Percentiles rank a stretch among this genome's conserved stretches.
Conservation (phyloP, 306 rosid genomes). For the Cicer pinnatifidum region DNA sequence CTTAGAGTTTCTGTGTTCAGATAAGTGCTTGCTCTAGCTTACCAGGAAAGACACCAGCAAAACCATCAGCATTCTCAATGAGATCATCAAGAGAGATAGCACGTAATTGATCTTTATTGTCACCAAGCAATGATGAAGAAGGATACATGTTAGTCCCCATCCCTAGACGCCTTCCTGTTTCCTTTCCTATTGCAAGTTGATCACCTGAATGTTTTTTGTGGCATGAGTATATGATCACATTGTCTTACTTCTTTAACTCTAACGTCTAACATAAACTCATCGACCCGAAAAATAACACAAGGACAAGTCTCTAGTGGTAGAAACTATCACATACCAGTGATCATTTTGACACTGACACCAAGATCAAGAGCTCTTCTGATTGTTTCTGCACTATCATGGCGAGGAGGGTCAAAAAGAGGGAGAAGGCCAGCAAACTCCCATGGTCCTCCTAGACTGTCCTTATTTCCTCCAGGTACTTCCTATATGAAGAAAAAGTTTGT, state of each 20-base stretch:
- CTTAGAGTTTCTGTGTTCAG: not conserved
- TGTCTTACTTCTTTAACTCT: slow-evolving; percentile 13
- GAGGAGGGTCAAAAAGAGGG: slow-evolving; percentile 81
- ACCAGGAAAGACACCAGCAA: slow-evolving; percentile 88
- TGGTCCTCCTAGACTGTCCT: slow-evolving; percentile 72
- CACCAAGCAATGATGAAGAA: slow-evolving; percentile 75
- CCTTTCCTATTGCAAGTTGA: slow-evolving; percentile 78
- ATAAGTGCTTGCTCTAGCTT: slow-evolving; percentile 33
- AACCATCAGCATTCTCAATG: slow-evolving; percentile 86
- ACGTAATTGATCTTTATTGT: slow-evolving; percentile 49
- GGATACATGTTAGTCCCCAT: slow-evolving; percentile 88
- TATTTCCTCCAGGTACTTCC: slow-evolving; percentile 72
- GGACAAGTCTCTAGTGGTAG: too few relatives aligned
- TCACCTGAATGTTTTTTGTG: slow-evolving; percentile 55
- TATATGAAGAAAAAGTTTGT: slow-evolving; percentile 24
- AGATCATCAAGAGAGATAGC: slow-evolving; percentile 66
- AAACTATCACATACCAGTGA: slow-evolving; percentile 59
- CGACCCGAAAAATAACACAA: too few relatives aligned
- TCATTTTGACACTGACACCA: slow-evolving; percentile 80
- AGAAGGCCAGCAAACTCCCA: slow-evolving; percentile 84
- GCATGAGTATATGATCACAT: slow-evolving; percentile 21
- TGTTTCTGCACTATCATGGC: slow-evolving; percentile 82
- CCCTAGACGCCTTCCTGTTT: slow-evolving; percentile 81
- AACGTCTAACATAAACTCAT: not conserved
- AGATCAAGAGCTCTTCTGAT: slow-evolving; percentile 80